These are phyloP conservation scores for Hypoxylon fragiforme DNA, from an alignment of 495 filamentous ascomycete genomes.

Conservation along the genomic window DNA sequence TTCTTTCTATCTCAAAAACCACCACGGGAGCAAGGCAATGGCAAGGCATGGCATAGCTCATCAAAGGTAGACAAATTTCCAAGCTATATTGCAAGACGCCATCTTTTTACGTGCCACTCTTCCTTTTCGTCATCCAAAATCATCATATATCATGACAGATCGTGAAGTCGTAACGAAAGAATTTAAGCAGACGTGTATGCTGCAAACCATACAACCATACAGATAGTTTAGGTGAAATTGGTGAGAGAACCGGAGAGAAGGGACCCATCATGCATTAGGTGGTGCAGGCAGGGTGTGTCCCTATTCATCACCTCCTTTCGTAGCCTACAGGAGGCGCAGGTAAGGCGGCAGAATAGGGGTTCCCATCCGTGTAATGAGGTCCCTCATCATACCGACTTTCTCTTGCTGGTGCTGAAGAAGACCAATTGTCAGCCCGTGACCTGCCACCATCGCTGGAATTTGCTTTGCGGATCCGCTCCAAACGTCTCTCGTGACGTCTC, in stretches of 20 bases:
- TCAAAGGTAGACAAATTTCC: conserved; percentile 16
- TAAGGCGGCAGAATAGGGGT: conserved; percentile 52
- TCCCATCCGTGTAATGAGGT: conserved; percentile 56
- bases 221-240: conserved; percentile 1
- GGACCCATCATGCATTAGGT: conserved; percentile 5
- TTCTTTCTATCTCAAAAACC: conserved; percentile 31
- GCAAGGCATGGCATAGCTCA: too few relatives aligned
- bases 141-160: conserved; percentile 14
- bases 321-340: conserved; percentile 49
- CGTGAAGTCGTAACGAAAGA: conserved; percentile 24
- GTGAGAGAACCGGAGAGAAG: too few relatives aligned
- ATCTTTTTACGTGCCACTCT: conserved; percentile 8
- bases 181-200: conserved; percentile 17
- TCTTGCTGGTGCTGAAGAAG: conserved; percentile 41
- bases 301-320: conserved; percentile 41
- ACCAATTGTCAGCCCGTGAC: conserved; percentile 47
- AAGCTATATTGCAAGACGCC: conserved; percentile 8
- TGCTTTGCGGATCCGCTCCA: conserved; percentile 41
- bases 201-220: conserved; percentile 1
- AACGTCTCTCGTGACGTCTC: conserved; percentile 44
- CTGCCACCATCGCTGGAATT: conserved; percentile 38
- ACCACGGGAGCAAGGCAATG: not conserved
- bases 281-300: conserved; percentile 16
- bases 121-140: conserved; percentile 20
- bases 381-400: conserved; percentile 43